Evolutionary conservation across 768 basidiomycete species (phyloP).

Genomic region (Leccinum variicolor): DNA sequence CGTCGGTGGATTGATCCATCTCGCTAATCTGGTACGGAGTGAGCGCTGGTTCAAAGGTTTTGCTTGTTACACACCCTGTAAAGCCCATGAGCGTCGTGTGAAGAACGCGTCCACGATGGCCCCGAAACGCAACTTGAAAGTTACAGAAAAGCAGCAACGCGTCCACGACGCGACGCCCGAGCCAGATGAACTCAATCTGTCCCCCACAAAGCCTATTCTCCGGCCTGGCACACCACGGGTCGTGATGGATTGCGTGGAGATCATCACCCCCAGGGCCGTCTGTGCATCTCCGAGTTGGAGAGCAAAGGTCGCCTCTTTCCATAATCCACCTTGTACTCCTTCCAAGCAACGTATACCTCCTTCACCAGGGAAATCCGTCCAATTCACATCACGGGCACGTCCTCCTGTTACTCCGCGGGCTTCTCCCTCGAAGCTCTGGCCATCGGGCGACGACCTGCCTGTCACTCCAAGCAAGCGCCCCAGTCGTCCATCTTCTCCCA

Average conservation of each 20-base stretch:
- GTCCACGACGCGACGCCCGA: slow-evolving; percentile 7
- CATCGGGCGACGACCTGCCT: slow-evolving; percentile 6
- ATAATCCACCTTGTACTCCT: slow-evolving; percentile 18
- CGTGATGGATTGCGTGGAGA: slow-evolving; percentile 32
- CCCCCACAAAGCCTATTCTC: slow-evolving; percentile 25
- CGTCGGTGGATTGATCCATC: slow-evolving; percentile 82
- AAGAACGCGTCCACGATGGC: slow-evolving; percentile 25
- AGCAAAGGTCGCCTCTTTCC: not conserved
- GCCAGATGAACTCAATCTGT: slow-evolving; percentile 31
- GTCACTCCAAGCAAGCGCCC: slow-evolving; percentile 16
- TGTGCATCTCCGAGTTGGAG: slow-evolving; percentile 13
- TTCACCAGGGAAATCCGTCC: slow-evolving; percentile 3
- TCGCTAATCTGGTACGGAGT: slow-evolving; percentile 51
- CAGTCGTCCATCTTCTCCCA: slow-evolving; percentile 9
- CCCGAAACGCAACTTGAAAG: slow-evolving; percentile 42
- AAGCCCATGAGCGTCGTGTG: slow-evolving; percentile 45
- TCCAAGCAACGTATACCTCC: slow-evolving; percentile 7
- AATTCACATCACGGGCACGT: slow-evolving; percentile 9
- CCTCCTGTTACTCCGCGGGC: slow-evolving; percentile 13
- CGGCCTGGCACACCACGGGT: slow-evolving; percentile 16
- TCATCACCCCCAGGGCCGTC: slow-evolving; percentile 22
- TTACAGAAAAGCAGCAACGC: slow-evolving; percentile 18
- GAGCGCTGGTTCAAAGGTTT: not conserved
- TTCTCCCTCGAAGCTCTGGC: slow-evolving; percentile 15
- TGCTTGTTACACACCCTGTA: slow-evolving; percentile 44